Evolutionary conservation across 345 rosid genomes (phyloP).

Genomic region (Pelargonium nanum): DNA sequence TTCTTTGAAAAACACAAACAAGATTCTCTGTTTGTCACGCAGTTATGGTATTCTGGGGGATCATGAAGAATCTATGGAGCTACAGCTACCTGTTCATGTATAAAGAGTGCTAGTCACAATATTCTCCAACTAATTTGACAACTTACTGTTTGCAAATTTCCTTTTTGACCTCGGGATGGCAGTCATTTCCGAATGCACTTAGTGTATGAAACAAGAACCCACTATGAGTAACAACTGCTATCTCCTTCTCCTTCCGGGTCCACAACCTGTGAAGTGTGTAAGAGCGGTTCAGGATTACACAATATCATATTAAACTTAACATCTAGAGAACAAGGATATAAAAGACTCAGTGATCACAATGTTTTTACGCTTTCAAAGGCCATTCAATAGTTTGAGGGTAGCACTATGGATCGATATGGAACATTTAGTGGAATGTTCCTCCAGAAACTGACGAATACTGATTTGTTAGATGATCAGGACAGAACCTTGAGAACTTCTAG

Average conservation of each 20-base stretch:
- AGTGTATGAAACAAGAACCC: slow-evolving; percentile 83
- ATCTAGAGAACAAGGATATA: too few relatives aligned
- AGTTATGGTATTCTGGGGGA: background rate
- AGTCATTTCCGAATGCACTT: slow-evolving; percentile 60
- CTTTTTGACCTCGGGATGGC: slow-evolving; percentile 60
- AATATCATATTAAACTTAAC: background rate
- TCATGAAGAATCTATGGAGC: background rate
- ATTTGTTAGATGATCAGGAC: too few relatives aligned
- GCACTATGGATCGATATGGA: too few relatives aligned
- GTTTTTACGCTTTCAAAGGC: too few relatives aligned
- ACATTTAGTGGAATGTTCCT: too few relatives aligned
- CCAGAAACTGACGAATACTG: too few relatives aligned
- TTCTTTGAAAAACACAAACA: slow-evolving; percentile 2
- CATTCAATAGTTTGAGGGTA: too few relatives aligned
- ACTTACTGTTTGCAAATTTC: slow-evolving; percentile 76
- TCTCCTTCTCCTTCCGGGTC: slow-evolving; percentile 94
- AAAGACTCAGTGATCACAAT: too few relatives aligned
- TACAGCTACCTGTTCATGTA: background rate
- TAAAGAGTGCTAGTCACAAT: too few relatives aligned
- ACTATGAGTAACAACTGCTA: slow-evolving; percentile 91
- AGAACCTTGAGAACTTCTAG: too few relatives aligned
- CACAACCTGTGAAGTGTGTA: slow-evolving; percentile 55
- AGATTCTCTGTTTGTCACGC: background rate
- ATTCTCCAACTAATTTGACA: too few relatives aligned
- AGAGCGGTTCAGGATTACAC: slow-evolving; percentile 1